Evolutionary conservation across 306 rosid genomes (phyloP).

Genomic region (Trifolium pratense): DNA sequence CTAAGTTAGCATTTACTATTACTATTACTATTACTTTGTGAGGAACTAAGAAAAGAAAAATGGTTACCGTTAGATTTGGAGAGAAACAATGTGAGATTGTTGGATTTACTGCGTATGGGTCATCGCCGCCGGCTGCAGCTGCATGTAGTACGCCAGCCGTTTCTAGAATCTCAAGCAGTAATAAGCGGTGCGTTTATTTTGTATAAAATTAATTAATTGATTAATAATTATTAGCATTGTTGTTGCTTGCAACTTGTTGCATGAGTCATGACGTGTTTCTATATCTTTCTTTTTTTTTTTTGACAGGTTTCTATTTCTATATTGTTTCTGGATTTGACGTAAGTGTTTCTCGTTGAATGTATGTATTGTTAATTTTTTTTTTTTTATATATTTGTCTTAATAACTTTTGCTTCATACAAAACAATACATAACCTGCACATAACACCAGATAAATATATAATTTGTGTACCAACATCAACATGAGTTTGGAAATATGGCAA

Average conservation of each 20-base stretch:
- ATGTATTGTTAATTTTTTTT: neutral
- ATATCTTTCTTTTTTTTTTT: too few relatives aligned
- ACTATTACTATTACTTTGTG: too few relatives aligned
- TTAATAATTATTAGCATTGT: too few relatives aligned
- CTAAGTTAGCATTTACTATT: neutral
- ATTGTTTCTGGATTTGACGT: neutral
- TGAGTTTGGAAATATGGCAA: too few relatives aligned
- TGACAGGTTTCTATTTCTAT: too few relatives aligned
- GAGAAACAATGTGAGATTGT: neutral
- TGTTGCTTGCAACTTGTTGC: too few relatives aligned
- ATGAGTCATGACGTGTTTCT: too few relatives aligned
- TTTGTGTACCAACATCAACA: too few relatives aligned
- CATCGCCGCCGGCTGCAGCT: neutral
- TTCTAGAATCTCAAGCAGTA: neutral
- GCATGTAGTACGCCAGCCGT: neutral
- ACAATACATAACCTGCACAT: too few relatives aligned
- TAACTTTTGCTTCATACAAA: neutral
- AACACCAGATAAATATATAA: too few relatives aligned
- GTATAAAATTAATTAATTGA: too few relatives aligned
- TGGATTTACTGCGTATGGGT: neutral
- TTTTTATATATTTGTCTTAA: neutral
- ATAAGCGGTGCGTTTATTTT: slow-evolving; percentile 9
- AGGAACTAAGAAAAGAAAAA: neutral
- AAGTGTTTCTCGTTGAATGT: neutral
- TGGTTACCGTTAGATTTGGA: neutral